Evolutionary conservation across 805 yeast genomes (phyloP).

Genomic region (Metschnikowia arizonensis): DNA sequence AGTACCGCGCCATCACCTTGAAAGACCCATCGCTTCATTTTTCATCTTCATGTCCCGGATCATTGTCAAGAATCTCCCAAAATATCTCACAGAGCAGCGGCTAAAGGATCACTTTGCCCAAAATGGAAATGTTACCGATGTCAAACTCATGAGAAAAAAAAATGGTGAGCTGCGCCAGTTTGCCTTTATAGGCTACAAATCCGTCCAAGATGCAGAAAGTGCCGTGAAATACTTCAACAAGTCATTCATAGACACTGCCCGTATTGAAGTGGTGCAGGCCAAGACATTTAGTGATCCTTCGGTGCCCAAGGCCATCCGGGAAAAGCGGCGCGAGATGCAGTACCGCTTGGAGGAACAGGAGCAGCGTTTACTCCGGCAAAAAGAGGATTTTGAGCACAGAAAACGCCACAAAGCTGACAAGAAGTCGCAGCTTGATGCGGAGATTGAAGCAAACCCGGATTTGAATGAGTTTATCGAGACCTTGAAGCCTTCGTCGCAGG

Average conservation of each 20-base stretch:
- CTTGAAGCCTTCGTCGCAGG: slow-evolving; percentile 70
- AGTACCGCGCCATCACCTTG: background rate
- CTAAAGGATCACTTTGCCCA: slow-evolving; percentile 59
- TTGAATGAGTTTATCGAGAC: slow-evolving; percentile 78
- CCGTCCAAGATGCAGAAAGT: slow-evolving; percentile 66
- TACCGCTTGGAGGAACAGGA: slow-evolving; percentile 40
- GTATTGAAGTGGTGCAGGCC: slow-evolving; percentile 75
- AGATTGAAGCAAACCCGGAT: slow-evolving; percentile 60
- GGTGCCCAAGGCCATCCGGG: slow-evolving; percentile 59
- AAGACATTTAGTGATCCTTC: slow-evolving; percentile 80
- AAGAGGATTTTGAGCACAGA: slow-evolving; percentile 35
- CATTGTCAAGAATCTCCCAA: slow-evolving; percentile 86
- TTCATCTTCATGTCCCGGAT: slow-evolving; percentile 66
- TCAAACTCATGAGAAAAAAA: slow-evolving; percentile 72
- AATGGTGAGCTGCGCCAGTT: slow-evolving; percentile 88
- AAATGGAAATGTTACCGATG: slow-evolving; percentile 77
- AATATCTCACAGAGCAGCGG: slow-evolving; percentile 69
- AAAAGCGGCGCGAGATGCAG: slow-evolving; percentile 39
- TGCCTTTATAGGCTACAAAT: slow-evolving; percentile 85
- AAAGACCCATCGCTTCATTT: slow-evolving; percentile 7
- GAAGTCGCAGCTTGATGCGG: slow-evolving; percentile 48
- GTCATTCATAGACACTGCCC: slow-evolving; percentile 79
- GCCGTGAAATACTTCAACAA: slow-evolving; percentile 75
- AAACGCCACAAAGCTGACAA: slow-evolving; percentile 36
- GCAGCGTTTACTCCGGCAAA: slow-evolving; percentile 37